These are phyloP conservation scores for Arachis monticola DNA, from an alignment of 331 rosid species.

Conservation along the genomic window DNA sequence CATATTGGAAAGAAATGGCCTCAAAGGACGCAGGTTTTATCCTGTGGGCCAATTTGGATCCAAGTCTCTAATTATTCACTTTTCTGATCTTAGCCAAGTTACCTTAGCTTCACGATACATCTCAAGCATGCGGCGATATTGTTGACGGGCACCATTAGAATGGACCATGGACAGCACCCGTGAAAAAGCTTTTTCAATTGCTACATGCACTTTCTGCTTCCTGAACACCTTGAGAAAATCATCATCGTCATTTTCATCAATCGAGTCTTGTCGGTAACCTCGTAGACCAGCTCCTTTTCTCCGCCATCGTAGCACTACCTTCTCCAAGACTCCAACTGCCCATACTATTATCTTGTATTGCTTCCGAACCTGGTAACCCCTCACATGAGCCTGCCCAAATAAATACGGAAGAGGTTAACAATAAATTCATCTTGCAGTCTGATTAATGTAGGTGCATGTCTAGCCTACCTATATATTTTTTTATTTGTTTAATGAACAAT, in stretches of 20 bases:
- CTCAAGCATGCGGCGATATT: constrained; percentile 82
- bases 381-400: constrained; percentile 81
- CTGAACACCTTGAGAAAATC: constrained; percentile 88
- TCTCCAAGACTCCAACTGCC: constrained; percentile 90
- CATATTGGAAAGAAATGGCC: too few species aligned
- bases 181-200: constrained; percentile 70
- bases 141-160: constrained; percentile 74
- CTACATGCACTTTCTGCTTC: constrained; percentile 72
- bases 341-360: constrained; percentile 77
- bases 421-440: constrained; percentile 11
- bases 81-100: constrained; percentile 20
- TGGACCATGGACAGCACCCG: constrained; percentile 82
- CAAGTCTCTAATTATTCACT: neutral
- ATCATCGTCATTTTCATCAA: constrained; percentile 74
- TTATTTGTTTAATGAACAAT: neutral
- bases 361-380: constrained; percentile 90
- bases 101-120: constrained; percentile 82
- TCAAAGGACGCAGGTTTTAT: too few species aligned
- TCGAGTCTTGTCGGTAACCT: constrained; percentile 57
- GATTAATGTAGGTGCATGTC: constrained; percentile 1
- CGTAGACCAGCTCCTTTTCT: constrained; percentile 83
- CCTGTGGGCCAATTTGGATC: neutral
- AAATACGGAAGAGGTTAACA: constrained; percentile 30
- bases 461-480: constrained; percentile 5
- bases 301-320: constrained; percentile 90